phyloP scores from a whole-genome alignment of 2,329 filamentous ascomycete species.

The Sclerotinia subarctica region DNA sequence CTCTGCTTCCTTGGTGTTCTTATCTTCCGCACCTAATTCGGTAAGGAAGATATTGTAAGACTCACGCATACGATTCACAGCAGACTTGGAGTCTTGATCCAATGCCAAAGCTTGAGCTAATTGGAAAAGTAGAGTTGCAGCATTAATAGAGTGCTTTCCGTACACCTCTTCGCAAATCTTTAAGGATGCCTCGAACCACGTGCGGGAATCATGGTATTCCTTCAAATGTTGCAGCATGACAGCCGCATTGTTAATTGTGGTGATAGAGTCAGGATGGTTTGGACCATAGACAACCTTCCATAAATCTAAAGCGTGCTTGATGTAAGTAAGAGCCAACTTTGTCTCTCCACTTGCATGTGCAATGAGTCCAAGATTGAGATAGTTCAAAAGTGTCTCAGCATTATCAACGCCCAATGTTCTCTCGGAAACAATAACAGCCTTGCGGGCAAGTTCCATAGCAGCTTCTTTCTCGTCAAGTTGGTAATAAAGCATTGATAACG shows the following conservation, averaged over 20 bases:
- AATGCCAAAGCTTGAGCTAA: constrained; percentile 91
- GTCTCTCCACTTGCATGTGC: constrained; percentile 91
- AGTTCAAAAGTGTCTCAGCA: constrained; percentile 88
- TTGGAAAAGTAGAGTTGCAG: constrained; percentile 94
- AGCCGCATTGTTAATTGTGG: constrained; percentile 96
- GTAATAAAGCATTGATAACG: constrained; percentile 92
- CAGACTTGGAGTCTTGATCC: constrained; percentile 91
- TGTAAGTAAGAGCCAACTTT: constrained; percentile 78
- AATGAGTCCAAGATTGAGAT: constrained; percentile 92
- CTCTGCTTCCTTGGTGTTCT: constrained; percentile 97
- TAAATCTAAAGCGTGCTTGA: constrained; percentile 87
- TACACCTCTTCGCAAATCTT: constrained; percentile 86
- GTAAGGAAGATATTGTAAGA: constrained; percentile 92
- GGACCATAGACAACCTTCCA: constrained; percentile 97
- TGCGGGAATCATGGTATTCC: constrained; percentile 87
- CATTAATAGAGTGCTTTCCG: constrained; percentile 85
- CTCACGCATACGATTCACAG: constrained; percentile 91
- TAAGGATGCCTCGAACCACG: constrained; percentile 95
- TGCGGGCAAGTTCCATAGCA: constrained; percentile 90
- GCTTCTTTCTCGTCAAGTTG: constrained; percentile 97
- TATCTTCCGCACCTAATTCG: constrained; percentile 83
- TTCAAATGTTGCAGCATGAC: constrained; percentile 98
- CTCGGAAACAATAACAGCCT: constrained; percentile 94
- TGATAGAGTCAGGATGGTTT: constrained; percentile 95
- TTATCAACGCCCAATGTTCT: constrained; percentile 91